A percentile compares a stretch with the other conserved stretches of the same genome.
phyloP scores from a whole-genome alignment of 768 basidiomycete genomes.

The Hebeloma cylindrosporum region DNA sequence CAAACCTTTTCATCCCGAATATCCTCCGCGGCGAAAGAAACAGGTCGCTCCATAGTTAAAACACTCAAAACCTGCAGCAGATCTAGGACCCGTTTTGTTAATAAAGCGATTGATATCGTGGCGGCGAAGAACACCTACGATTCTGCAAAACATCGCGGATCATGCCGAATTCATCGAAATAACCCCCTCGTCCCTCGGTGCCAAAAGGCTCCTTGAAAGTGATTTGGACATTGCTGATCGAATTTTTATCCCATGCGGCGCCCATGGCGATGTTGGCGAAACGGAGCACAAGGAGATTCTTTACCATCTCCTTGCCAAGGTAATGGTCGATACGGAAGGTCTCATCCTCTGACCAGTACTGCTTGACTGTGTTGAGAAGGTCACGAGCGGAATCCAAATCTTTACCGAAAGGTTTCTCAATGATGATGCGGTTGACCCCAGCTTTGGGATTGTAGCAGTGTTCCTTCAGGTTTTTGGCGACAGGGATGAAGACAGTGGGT shows the following conservation, averaged over 20 bases:
- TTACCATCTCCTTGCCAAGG: constrained; percentile 99
- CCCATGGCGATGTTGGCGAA: constrained; percentile 93
- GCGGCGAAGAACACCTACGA: constrained; percentile 58
- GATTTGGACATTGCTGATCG: constrained; percentile 95
- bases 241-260: constrained; percentile 93
- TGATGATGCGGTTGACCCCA: constrained; percentile 88
- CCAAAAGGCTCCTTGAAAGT: constrained; percentile 99
- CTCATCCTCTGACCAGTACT: constrained; percentile 93
- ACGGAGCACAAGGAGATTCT: constrained; percentile 93
- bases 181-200: constrained; percentile 99
- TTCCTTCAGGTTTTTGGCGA: constrained; percentile 79
- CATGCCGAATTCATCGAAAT: constrained; percentile 99
- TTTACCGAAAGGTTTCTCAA: constrained; percentile 99
- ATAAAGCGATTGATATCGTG: constrained; percentile 16
- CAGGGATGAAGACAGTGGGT: constrained; percentile 93
- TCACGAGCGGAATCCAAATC: constrained; percentile 83
- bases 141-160: constrained; percentile 98
- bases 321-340: constrained; percentile 99
- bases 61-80: constrained; percentile 93
- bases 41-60: constrained; percentile 96
- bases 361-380: constrained; percentile 76
- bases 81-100: constrained; percentile 60
- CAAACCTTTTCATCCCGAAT: constrained; percentile 96
- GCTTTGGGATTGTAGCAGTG: constrained; percentile 68
- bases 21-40: constrained; percentile 96